Conservation (phyloP, 139 green algal genomes). For the Chlorella sp. region DNA sequence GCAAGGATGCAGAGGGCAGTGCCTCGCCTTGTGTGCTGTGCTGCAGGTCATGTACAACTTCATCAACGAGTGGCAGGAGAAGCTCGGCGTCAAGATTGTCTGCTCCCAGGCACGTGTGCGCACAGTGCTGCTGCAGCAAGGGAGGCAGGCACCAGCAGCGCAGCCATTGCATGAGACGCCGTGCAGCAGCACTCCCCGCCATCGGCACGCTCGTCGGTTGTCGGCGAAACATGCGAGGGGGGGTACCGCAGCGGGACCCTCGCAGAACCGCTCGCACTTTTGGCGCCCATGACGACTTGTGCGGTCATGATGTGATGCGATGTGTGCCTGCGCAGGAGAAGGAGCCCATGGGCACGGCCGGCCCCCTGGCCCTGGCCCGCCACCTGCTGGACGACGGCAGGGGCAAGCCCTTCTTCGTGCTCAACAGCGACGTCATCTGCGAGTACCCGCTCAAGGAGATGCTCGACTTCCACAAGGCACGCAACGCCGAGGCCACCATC, state of each 20-base stretch:
- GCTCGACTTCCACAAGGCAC: constrained; percentile 72
- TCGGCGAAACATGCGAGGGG: no score
- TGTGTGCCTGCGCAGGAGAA: no score
- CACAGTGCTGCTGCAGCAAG: no score
- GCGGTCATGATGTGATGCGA: no score
- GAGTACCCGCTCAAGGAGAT: constrained; percentile 90
- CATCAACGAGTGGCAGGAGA: constrained; percentile 90
- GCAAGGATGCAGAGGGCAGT: not conserved
- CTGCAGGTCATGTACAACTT: constrained; percentile 90
- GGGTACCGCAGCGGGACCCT: no score
- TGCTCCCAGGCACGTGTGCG: constrained; percentile 81
- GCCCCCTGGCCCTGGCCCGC: constrained; percentile 82
- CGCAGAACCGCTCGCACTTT: no score
- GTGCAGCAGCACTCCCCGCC: no score
- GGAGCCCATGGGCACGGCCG: constrained; percentile 96
- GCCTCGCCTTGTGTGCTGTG: not conserved
- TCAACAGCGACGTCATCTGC: constrained; percentile 98
- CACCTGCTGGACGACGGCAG: constrained; percentile 83
- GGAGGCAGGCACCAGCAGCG: no score
- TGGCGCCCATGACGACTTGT: no score
- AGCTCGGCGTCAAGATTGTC: constrained; percentile 93
- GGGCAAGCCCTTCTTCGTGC: constrained; percentile 92
- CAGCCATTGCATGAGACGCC: no score
- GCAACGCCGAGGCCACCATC: constrained; percentile 86
- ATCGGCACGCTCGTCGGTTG: no score